Base-by-base conservation (phyloP, 345 rosid species). In the Atalantia buxifolia region DNA sequence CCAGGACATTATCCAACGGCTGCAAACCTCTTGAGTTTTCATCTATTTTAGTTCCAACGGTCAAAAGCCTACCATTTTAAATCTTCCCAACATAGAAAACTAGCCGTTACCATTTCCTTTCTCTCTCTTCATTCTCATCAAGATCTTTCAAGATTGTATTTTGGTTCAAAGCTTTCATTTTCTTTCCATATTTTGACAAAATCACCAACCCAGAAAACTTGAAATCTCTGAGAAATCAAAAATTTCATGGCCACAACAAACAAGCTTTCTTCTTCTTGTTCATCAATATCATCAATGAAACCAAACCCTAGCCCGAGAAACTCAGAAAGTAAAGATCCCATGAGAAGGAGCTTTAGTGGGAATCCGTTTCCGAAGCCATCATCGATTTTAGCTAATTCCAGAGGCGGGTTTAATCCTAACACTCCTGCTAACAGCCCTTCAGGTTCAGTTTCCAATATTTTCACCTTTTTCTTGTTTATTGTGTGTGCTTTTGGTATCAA, bases 311-410 rank as follows among this genome's bases (percentile, higher is more conserved):
- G 12, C 68, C 82, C 90, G 28, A 88, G 95, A 81, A 87, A 84
- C 76, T 92, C 95, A 0, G 97, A 93, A 77, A 71, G 75, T 0
- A 77, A 48, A 42, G 88, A 92, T 27, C 89, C 93, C 7, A 84
- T 88, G 82, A 89, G 97, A 38, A 88, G 98, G 87, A 92, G 97
- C 64, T 92, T 88, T 66, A 77, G 78, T 9, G 93, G 82, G 24
- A 92, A 78, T 78, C 93, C 94, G 2, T 89, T 94, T 80, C 53
- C 81, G 55, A 85, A 80, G 70, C 88, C 92, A n/a, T 76, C 90
- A n/a, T 72, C 89, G 22, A 71, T 85, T 77, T 13, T 80, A 25
- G n/a, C 91, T 5, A 75, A 67, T 64, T 83, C 81, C 2, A 86
- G 85, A 81, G 84, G 60, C 27, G 60, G 88, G 13, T 87, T 85